Evolutionary conservation across 495 filamentous ascomycete genomes (phyloP).

Genomic region (Penicillium flavigenum): DNA sequence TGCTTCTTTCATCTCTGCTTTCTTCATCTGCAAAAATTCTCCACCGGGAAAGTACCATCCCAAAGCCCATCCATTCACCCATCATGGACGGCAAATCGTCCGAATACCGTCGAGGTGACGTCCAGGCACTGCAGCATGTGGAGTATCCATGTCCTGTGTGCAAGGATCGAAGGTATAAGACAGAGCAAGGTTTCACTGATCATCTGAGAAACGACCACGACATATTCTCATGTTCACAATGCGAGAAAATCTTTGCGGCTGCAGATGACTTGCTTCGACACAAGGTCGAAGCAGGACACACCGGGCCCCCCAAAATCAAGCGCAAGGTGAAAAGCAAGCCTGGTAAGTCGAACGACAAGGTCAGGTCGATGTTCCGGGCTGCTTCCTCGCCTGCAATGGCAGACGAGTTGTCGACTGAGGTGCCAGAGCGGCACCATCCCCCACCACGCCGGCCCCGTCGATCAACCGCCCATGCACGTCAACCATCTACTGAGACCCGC

Average conservation of each 20-base stretch:
- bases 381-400: no score
- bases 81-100: background rate
- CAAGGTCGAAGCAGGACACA: background rate
- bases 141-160: background rate
- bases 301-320: background rate
- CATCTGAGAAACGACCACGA: background rate
- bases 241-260: background rate
- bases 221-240: background rate
- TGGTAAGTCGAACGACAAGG: no score
- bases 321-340: background rate
- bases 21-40: no score
- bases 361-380: no score
- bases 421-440: no score
- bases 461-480: no score
- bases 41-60: no score
- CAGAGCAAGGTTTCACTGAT: background rate
- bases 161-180: background rate
- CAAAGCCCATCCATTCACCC: background rate
- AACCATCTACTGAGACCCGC: no score
- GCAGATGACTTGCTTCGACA: background rate
- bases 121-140: background rate
- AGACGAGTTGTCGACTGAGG: no score
- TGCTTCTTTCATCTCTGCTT: no score
- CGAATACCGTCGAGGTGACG: background rate
- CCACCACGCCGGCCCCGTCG: no score